Conservation (phyloP, 208 protist genomes). For the Trypanosoma mega region DNA sequence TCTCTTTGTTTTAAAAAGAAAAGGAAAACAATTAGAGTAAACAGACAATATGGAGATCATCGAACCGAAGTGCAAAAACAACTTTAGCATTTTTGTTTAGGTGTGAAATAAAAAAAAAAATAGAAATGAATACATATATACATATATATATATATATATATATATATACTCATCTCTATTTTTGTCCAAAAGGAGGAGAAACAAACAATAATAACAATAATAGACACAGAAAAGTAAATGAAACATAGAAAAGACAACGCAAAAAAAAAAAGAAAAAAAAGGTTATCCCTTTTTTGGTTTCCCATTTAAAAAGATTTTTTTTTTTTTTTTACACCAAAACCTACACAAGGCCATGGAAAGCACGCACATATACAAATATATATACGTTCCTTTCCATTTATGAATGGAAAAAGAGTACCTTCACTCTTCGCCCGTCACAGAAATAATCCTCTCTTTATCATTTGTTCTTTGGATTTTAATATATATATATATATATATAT, state of each 20-base stretch:
- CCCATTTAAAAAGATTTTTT: neutral
- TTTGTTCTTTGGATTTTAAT: no score
- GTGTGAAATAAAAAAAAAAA: slow-evolving; percentile 28
- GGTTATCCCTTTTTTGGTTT: neutral
- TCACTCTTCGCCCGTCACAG: no score
- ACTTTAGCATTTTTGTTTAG: slow-evolving; percentile 2
- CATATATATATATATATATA: slow-evolving; percentile 9
- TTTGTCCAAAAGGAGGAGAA: neutral
- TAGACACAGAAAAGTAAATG: slow-evolving; percentile 21
- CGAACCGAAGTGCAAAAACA: no score
- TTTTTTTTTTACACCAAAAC: slow-evolving; percentile 5
- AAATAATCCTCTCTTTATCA: no score
- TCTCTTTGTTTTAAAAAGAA: no score
- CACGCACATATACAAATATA: neutral
- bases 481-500: no score
- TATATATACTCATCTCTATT: no score
- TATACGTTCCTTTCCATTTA: no score
- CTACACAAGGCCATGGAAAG: no score
- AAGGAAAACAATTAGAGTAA: neutral
- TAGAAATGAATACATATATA: slow-evolving; percentile 15
- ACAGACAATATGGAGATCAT: no score
- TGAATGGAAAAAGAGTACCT: no score
- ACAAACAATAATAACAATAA: slow-evolving; percentile 10
- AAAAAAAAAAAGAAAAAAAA: slow-evolving; percentile 20
- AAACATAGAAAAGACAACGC: slow-evolving; percentile 6